Conservation (phyloP, 2,329 filamentous ascomycete species). For the Pseudodiploospora longispora region DNA sequence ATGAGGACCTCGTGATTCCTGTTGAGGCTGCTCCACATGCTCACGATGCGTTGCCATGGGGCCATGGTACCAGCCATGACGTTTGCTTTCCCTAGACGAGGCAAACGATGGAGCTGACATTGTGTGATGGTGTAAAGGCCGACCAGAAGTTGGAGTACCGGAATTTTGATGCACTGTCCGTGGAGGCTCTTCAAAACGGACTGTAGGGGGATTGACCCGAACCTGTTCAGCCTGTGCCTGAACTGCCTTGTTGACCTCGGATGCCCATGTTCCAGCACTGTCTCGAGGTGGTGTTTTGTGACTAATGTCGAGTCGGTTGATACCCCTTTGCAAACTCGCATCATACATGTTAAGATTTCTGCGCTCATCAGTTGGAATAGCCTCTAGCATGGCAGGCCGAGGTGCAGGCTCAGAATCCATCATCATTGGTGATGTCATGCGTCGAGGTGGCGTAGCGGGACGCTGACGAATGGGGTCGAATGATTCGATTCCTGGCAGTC, state of each 20-base stretch:
- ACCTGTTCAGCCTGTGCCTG: constrained; percentile 46
- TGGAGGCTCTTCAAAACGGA: constrained; percentile 47
- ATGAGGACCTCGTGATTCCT: constrained; percentile 31
- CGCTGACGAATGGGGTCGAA: constrained; percentile 69
- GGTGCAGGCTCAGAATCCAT: constrained; percentile 47
- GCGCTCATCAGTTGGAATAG: constrained; percentile 34
- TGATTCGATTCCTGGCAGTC: constrained; percentile 84
- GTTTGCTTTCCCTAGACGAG: constrained; percentile 52
- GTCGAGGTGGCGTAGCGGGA: constrained; percentile 53
- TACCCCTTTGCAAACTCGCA: constrained; percentile 54
- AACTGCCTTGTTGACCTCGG: constrained; percentile 46
- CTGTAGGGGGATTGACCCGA: constrained; percentile 37
- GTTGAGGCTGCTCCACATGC: constrained; percentile 18
- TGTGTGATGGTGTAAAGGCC: constrained; percentile 45
- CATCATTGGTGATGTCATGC: constrained; percentile 68
- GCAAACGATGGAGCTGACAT: constrained; percentile 50
- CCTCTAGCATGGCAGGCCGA: constrained; percentile 23
- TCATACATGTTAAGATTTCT: constrained; percentile 54
- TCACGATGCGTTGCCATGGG: constrained; percentile 33
- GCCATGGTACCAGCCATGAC: constrained; percentile 66
- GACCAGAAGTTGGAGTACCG: constrained; percentile 19
- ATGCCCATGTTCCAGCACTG: constrained; percentile 47
- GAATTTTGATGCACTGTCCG: constrained; percentile 24
- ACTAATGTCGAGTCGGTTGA: constrained; percentile 60
- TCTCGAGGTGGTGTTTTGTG: constrained; percentile 42